Conservation (phyloP, 805 yeast species). For the Nakazawaea populi region DNA sequence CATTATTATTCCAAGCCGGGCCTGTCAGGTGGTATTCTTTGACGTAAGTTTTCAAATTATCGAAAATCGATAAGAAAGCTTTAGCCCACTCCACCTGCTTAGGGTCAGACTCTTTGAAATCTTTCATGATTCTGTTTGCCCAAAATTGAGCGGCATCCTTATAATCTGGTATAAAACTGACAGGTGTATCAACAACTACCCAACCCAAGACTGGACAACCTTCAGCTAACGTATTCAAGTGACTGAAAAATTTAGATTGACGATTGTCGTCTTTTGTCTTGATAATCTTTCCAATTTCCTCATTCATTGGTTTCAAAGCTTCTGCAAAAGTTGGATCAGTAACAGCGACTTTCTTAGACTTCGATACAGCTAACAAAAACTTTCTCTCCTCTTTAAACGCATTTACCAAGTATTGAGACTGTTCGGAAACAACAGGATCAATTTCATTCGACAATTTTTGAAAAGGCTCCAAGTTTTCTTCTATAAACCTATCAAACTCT, state of each 20-base stretch:
- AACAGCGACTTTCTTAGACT: conserved; percentile 60
- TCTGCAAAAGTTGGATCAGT: conserved; percentile 47
- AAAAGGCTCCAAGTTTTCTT: conserved; percentile 53
- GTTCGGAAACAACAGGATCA: conserved; percentile 53
- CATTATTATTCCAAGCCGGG: conserved; percentile 62
- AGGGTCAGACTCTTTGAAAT: conserved; percentile 59
- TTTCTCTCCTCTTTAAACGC: conserved; percentile 57
- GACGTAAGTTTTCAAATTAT: conserved; percentile 64
- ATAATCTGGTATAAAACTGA: conserved; percentile 70
- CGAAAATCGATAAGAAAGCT: conserved; percentile 54
- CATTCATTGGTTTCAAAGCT: conserved; percentile 65
- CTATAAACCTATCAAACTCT: conserved; percentile 51
- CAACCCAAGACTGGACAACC: conserved; percentile 90
- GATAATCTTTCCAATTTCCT: conserved; percentile 48
- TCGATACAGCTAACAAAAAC: conserved; percentile 53
- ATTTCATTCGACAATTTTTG: conserved; percentile 44
- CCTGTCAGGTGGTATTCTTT: conserved; percentile 81
- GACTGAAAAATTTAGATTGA: conserved; percentile 55
- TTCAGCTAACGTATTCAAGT: conserved; percentile 79
- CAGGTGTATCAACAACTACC: conserved; percentile 76
- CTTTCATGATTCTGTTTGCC: conserved; percentile 86
- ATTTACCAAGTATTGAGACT: conserved; percentile 39
- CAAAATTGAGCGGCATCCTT: conserved; percentile 92
- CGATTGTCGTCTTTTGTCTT: conserved; percentile 73
- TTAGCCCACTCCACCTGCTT: conserved; percentile 81